Conservation (phyloP, 257 asterid genomes). For the Catharanthus roseus region DNA sequence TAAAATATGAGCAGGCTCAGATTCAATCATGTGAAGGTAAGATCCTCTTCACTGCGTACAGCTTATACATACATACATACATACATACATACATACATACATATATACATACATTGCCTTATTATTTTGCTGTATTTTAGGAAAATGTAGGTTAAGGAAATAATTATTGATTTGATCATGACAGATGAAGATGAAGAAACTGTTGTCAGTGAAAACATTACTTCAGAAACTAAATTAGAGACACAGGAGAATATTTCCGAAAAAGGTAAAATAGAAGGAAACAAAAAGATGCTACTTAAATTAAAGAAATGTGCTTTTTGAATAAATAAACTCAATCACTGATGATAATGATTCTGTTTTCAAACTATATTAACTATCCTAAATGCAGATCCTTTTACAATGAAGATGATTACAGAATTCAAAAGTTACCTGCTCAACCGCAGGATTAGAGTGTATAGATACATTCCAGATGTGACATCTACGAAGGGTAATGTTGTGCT, state of each 20-base stretch:
- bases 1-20: neutral
- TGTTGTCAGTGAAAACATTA: neutral
- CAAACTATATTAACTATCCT: neutral
- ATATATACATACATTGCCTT: no score
- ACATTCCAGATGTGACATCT: constrained; percentile 31
- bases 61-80: no score
- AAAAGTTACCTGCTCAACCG: constrained; percentile 32
- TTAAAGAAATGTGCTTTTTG: neutral
- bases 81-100: no score
- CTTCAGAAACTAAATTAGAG: neutral
- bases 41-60: neutral
- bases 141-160: neutral
- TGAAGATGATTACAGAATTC: neutral
- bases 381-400: constrained; percentile 13
- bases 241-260: neutral
- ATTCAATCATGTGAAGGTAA: constrained; percentile 6
- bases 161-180: neutral
- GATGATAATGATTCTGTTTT: neutral
- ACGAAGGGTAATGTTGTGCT: constrained; percentile 33
- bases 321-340: neutral
- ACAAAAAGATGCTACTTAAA: neutral
- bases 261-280: neutral
- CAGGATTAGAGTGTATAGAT: constrained; percentile 35
- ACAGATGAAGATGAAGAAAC: constrained; percentile 9
- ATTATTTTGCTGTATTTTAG: neutral